phyloP scores from a whole-genome alignment of 2,329 filamentous ascomycete species.

The Verticillium albo-atrum region DNA sequence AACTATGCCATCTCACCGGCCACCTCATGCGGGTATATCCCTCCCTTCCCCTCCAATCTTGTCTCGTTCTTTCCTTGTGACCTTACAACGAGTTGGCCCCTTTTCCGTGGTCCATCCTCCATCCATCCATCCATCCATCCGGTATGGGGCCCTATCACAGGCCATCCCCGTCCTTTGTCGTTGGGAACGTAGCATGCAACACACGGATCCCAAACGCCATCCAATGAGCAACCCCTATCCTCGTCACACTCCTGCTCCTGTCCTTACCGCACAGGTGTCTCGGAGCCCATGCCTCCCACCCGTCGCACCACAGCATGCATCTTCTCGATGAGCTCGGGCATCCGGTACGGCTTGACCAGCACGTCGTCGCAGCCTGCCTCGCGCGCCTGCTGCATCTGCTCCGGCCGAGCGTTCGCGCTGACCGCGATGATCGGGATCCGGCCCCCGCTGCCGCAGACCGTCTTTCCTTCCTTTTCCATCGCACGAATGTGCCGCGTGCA shows the following conservation, averaged over 20 bases:
- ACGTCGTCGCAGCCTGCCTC: conserved; percentile 57
- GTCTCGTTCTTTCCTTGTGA: background rate
- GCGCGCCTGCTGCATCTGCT: conserved; percentile 51
- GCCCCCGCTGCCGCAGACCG: conserved; percentile 39
- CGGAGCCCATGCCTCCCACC: conserved; percentile 13
- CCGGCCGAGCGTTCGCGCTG: conserved; percentile 62
- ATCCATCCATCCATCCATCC: too few species aligned
- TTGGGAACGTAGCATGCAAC: background rate
- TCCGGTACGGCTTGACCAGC: conserved; percentile 68
- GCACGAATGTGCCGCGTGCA: conserved; percentile 62
- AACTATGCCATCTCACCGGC: background rate
- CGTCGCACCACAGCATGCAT: conserved; percentile 45
- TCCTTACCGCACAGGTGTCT: background rate
- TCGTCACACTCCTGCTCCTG: background rate
- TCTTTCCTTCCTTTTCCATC: conserved; percentile 49
- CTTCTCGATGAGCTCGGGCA: conserved; percentile 56
- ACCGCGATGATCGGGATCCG: conserved; percentile 61
- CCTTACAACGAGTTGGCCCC: background rate
- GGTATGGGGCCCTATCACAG: background rate
- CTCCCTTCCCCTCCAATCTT: background rate
- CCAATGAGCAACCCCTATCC: background rate
- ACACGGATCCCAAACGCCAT: background rate
- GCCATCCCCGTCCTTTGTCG: background rate
- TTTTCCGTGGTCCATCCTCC: too few species aligned
- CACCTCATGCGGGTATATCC: background rate